A percentile compares a stretch with the other conserved stretches of the same genome.
These are phyloP conservation scores for Plasmodium fragile DNA, from an alignment of 169 alveolate genomes.

Conservation along the genomic window DNA sequence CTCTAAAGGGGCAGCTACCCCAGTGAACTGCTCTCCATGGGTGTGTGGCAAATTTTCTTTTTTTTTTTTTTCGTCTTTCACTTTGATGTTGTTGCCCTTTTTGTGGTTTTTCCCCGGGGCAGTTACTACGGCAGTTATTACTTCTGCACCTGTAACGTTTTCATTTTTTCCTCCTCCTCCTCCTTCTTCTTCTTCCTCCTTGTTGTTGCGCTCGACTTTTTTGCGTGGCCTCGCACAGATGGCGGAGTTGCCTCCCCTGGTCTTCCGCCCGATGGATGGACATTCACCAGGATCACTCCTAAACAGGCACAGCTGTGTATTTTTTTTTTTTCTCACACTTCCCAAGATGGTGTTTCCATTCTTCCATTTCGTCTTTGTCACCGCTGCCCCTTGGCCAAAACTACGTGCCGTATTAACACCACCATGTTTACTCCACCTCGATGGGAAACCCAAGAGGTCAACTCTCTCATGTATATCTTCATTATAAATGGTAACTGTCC, in stretches of 20 bases:
- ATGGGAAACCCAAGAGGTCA: not conserved
- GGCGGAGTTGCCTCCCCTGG: not conserved
- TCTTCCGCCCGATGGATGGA: not conserved
- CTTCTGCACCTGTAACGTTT: not conserved
- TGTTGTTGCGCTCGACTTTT: not conserved
- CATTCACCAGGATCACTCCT: not conserved
- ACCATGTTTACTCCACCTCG: not conserved
- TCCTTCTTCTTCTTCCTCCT: not conserved
- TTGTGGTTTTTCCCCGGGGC: not conserved
- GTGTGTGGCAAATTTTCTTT: not conserved
- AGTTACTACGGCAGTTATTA: not conserved
- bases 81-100: not conserved
- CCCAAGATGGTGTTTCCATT: not conserved
- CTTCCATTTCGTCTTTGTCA: not conserved
- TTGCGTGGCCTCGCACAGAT: not conserved
- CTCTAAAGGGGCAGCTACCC: not conserved
- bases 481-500: not conserved
- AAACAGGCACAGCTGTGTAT: not conserved
- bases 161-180: not conserved
- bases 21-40: not conserved
- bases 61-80: not conserved
- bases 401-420: not conserved
- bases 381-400: not conserved
- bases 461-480: not conserved
- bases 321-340: not conserved